These are phyloP conservation scores for Tetrastigma voinierianum DNA, from an alignment of 164 flowering plant species.

Conservation along the genomic window DNA sequence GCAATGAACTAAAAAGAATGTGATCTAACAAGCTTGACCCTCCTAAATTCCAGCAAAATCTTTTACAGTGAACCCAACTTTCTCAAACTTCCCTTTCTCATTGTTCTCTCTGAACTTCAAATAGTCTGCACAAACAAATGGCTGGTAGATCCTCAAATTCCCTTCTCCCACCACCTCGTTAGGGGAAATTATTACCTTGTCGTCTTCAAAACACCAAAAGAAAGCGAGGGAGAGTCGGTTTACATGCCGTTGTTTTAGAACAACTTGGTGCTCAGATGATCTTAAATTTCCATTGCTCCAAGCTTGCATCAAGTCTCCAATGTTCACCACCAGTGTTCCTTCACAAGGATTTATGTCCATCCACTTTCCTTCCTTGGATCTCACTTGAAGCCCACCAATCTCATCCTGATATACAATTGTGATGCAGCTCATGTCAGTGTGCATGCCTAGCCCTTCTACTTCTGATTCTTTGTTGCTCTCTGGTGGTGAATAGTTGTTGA, in stretches of 20 bases:
- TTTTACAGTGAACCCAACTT: constrained; percentile 70
- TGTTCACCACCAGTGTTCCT: constrained; percentile 69
- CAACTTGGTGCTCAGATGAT: constrained; percentile 83
- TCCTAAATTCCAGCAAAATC: constrained; percentile 55
- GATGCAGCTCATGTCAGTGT: constrained; percentile 93
- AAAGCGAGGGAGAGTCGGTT: constrained; percentile 74
- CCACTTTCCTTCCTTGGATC: constrained; percentile 76
- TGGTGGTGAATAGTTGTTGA: constrained; percentile 71
- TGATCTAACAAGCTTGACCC: neutral
- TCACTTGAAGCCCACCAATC: constrained; percentile 83
- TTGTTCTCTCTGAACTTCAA: constrained; percentile 69
- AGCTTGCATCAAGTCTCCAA: constrained; percentile 88
- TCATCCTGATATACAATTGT: constrained; percentile 80
- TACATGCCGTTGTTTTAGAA: constrained; percentile 31
- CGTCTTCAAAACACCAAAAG: constrained; percentile 94
- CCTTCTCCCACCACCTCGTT: constrained; percentile 75
- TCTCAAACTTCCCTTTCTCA: constrained; percentile 76
- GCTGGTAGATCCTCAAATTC: constrained; percentile 45
- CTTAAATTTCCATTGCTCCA: constrained; percentile 85
- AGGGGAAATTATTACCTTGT: constrained; percentile 67
- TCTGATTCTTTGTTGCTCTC: constrained; percentile 21
- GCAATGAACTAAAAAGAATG: neutral
- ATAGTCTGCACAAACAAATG: constrained; percentile 71
- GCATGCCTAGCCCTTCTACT: constrained; percentile 90
- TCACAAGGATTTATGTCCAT: constrained; percentile 67